These are phyloP conservation scores for Rhodotorula sp. DNA, from an alignment of 1,284 basidiomycete species.

Conservation along the genomic window DNA sequence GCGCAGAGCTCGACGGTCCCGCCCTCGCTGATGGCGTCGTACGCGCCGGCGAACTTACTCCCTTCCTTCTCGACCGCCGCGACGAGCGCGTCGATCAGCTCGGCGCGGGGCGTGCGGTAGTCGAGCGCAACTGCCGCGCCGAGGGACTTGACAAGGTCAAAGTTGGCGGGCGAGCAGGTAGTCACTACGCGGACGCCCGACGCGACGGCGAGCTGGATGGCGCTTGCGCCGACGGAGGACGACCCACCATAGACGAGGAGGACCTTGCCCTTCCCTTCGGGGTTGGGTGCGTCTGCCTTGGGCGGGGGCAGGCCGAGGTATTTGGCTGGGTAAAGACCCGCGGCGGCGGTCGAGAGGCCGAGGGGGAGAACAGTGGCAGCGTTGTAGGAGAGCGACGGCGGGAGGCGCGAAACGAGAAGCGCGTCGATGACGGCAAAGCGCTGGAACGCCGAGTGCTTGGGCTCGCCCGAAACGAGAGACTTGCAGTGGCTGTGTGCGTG, in stretches of 20 bases:
- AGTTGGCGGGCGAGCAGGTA: constrained; percentile 41
- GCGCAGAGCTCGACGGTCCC: constrained; percentile 22
- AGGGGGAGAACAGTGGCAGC: constrained; percentile 25
- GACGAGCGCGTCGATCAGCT: constrained; percentile 9
- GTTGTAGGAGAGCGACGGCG: constrained; percentile 19
- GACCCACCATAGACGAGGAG: constrained; percentile 50
- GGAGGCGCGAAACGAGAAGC: constrained; percentile 10
- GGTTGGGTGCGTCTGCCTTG: constrained; percentile 15
- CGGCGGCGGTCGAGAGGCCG: constrained; percentile 24
- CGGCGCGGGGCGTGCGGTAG: constrained; percentile 22
- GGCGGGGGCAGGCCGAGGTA: constrained; percentile 45
- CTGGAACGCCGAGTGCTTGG: constrained; percentile 36
- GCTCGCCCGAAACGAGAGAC: constrained; percentile 12
- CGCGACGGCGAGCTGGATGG: constrained; percentile 47
- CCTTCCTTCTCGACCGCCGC: constrained; percentile 12
- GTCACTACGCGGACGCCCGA: constrained; percentile 36
- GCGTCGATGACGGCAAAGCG: constrained; percentile 23
- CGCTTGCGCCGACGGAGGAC: constrained; percentile 48
- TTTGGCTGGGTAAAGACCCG: constrained; percentile 39
- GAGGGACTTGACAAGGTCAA: constrained; percentile 36
- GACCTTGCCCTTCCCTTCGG: constrained; percentile 26
- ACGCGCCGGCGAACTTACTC: constrained; percentile 30
- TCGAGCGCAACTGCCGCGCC: constrained; percentile 40
- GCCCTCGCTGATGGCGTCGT: constrained; percentile 36
- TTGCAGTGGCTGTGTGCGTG: constrained; percentile 20